Evolutionary conservation across 768 basidiomycete genomes (phyloP).

Genomic region (Astraeus odoratus): DNA sequence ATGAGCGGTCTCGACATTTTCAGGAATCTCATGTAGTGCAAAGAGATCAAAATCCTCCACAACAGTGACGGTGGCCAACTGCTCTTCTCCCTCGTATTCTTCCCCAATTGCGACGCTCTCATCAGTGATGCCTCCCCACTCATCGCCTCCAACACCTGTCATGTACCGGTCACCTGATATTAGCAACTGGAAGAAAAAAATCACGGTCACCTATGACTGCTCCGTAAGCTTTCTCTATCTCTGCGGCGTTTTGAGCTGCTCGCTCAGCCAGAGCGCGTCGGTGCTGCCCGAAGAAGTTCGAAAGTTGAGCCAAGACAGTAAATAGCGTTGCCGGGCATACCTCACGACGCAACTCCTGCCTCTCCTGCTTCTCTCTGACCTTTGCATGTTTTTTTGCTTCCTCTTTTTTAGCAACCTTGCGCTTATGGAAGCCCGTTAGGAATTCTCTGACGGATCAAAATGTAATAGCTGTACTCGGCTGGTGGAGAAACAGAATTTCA

Average conservation of each 20-base stretch:
- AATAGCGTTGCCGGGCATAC: conserved; percentile 35
- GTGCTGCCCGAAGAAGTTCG: conserved; percentile 44
- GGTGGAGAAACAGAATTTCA: conserved; percentile 27
- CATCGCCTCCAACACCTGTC: conserved; percentile 32
- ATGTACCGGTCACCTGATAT: conserved; percentile 12
- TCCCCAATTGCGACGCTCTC: conserved; percentile 40
- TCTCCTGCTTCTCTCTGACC: conserved; percentile 71
- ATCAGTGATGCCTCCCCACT: conserved; percentile 40
- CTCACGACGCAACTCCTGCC: conserved; percentile 70
- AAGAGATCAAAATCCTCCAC: conserved; percentile 87
- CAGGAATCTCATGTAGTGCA: conserved; percentile 46
- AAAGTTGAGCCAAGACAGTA: conserved; percentile 10
- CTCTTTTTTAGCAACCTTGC: conserved; percentile 81
- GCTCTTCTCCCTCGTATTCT: conserved; percentile 79
- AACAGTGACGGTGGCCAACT: conserved; percentile 83
- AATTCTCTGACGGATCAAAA: conserved; percentile 66
- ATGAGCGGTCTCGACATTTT: conserved; percentile 1
- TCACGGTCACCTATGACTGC: conserved; percentile 35
- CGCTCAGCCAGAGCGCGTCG: conserved; percentile 71
- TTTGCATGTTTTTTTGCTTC: conserved; percentile 66
- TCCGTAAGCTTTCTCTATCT: conserved; percentile 71
- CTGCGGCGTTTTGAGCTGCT: conserved; percentile 69
- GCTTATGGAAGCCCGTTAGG: conserved; percentile 89
- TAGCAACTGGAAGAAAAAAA: neutral
- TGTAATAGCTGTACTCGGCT: conserved; percentile 1